Evolutionary conservation across 495 filamentous ascomycete species (phyloP), one percentile per base, ranked within the genome.

Genomic region (Lepidopterella palustris): DNA sequence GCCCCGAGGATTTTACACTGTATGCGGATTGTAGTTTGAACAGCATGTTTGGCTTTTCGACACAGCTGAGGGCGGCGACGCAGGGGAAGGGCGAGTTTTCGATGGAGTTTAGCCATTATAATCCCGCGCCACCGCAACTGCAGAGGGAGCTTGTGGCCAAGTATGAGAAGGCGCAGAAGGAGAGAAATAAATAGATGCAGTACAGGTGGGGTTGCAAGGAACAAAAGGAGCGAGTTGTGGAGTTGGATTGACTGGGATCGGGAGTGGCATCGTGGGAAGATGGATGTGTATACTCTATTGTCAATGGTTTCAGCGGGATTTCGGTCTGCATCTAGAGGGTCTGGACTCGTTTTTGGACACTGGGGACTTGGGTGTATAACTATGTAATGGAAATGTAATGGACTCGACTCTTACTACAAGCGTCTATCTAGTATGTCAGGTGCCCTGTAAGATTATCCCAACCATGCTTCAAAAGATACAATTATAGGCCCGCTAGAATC

Each of bases 61-160:
- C 81, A 35, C 86, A 95, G 74, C 76, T 99, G 73, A 82, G 95
- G 62, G 95, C 95, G 3, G 87, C 90, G 23, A 97, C 92, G 9
- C 95, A 99, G 78, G 95, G 93, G 54, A 99, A 99, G 81, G 95
- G 95, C 64, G 95, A 99, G 78, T 99, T 96, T 68, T 86, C 80
- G 61, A 99, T 99, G 95, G 95, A 99, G 78, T 99, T 97, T 73
- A 89, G 86, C 70, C 92, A 97, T 76, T 97, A 99, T 71, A 83
- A 85, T 57, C 79, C 88, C 55, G 88, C 92, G 63, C 88, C 91
- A 51, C 83, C 84, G 59, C 92, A 97, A 67, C 70, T 97, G 72
- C 95, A 99, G 76, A 96, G 88, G 75, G 95, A 97, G 73, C 78
- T 99, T 51, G 77, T 97, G 31, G 83, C 84, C 57, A 90, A 92